Base-by-base conservation (phyloP, 2,329 filamentous ascomycete genomes). In the Arthrinium phaeospermum region DNA sequence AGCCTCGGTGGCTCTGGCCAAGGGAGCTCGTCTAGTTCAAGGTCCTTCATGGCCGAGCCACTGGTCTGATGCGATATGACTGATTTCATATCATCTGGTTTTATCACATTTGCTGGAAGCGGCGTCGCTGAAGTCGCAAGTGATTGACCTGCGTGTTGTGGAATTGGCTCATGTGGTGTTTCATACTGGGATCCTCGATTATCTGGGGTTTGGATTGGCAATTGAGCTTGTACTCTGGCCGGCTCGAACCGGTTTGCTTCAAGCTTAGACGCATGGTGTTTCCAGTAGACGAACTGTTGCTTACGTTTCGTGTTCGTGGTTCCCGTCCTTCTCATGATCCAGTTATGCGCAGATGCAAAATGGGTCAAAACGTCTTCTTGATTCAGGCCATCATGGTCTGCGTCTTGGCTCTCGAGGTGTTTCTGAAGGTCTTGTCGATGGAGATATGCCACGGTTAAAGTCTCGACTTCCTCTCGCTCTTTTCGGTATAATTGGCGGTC, bases 401-500 rank as follows among this genome's bases (percentile, higher is more conserved):
- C 37, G 3, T 37, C 37, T 7, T 37, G 37, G 37, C 37, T 37
- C 3, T 37, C 37, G 37, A 37, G 37, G 37, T 37, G 37, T 14
- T 45, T 16, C 44, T 51, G n/a, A 14, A 47, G 45, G n/a, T 68
- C 27, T 44, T 47, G 51, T 19, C 57, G 71, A 3, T 71, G 71
- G 7, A 72, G 30, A 53, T 74, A 73, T n/a, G 72, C 71, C 41
- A 73, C 71, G 12, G 71, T 53, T 4, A 37, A 14, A 6, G 45
- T 68, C 44, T 75, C 74, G 4, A 70, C 24, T 45, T 71, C 34
- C 45, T 76, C 74, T 4, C 70, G 71, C 14, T 71, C 67, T 3
- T 57, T 4, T 51, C 22, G 22, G 72, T 71, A 41, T 71, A 51
- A 1, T 46, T 27, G 4, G 2, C 53, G 75, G 14, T 57, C 24